Evolutionary conservation across 768 basidiomycete species (phyloP), one percentile per base, ranked within the genome.

Genomic region (Mycena chlorophos): DNA sequence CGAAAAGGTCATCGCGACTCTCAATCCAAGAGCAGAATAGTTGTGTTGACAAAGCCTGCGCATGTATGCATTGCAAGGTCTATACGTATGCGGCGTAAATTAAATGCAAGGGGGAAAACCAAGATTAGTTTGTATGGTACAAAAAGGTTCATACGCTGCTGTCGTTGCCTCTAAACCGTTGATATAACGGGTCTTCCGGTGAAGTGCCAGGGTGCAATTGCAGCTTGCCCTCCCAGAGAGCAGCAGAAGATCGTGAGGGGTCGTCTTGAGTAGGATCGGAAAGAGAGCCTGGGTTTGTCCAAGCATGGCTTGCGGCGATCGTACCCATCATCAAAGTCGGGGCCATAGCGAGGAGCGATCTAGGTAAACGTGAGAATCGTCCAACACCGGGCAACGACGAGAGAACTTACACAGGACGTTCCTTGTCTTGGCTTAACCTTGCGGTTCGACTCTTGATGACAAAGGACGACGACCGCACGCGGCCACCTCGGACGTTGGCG

Each of bases 131-230:
- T 4, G 23, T 23, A 40, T 1, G 12, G 19, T 31, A 5, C 45
- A 46, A 28, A 25, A 23, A 37, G 30, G 38, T 48, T 58, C 54
- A 61, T 54, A 61, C 45, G 17, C 42, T 57, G n/a, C 62, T 60
- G 28, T 57, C 53, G 30, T 61, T 54, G 19, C 62, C 62, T 31
- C 68, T 69, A 55, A 70, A 74, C 40, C 67, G 65, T 57, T 67
- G 57, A 45, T 66, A 78, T 12, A 75, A 71, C 14, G 78, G 76
- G 63, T 95, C 91, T 56, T 89, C 83, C 28, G 71, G 75, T 43
- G 81, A 76, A 2, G 93, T 95, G 31, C 90, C 91, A 0, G 94
- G 94, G 66, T 97, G 94, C 5, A 96, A 75, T 68, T 93, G 91
- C 16, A 94, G 76, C 70, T 83, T 89, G 58, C 92, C 92, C 68